phyloP scores from a whole-genome alignment of 306 rosid genomes.

The Medicago ruthenica region DNA sequence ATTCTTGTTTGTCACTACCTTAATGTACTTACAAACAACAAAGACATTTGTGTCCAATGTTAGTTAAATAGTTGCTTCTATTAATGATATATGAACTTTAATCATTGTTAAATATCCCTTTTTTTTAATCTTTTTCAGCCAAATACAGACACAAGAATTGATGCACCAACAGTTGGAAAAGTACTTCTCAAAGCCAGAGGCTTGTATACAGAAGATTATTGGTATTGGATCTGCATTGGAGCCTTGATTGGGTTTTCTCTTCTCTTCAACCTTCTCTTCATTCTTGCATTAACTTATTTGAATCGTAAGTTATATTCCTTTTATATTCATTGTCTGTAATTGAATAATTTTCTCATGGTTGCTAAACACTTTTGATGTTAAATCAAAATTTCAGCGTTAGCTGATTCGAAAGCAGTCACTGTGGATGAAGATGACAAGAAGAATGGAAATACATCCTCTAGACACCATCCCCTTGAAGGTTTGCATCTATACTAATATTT shows the following conservation, averaged over 20 bases:
- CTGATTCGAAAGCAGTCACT: conserved; percentile 56
- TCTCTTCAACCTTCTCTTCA: conserved; percentile 62
- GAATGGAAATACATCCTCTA: conserved; percentile 24
- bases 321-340: conserved; percentile 8
- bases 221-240: conserved; percentile 81
- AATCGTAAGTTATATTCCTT: conserved; percentile 58
- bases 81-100: conserved; percentile 12
- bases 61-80: background rate
- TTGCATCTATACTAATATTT: background rate
- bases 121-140: conserved; percentile 46
- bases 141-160: conserved; percentile 52
- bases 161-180: conserved; percentile 65
- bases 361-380: background rate
- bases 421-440: conserved; percentile 44
- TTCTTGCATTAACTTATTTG: conserved; percentile 62
- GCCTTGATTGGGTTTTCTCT: conserved; percentile 69
- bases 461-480: conserved; percentile 38
- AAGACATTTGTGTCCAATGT: background rate
- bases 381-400: conserved; percentile 54
- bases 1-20: conserved; percentile 15
- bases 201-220: conserved; percentile 57
- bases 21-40: background rate
- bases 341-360: background rate
- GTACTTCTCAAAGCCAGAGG: conserved; percentile 66
- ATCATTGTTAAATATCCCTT: too few relatives aligned